Base-by-base conservation (phyloP, 192 early-diverging fungal genomes). In the Linnemannia zychae region DNA sequence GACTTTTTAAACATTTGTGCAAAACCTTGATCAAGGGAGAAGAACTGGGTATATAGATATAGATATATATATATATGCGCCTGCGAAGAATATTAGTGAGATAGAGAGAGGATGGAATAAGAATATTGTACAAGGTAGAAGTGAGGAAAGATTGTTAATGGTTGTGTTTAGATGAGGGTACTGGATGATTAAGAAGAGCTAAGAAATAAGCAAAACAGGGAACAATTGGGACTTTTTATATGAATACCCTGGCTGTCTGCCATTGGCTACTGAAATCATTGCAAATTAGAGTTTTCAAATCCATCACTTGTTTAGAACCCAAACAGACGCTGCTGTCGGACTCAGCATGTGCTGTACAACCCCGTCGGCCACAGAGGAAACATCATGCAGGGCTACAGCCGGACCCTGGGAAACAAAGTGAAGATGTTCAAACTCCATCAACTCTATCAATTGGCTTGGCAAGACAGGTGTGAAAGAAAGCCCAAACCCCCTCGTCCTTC, bases 1-100 rank as follows among this genome's bases (percentile, higher is more conserved):
- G 52, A 13, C 74, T 66, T 66, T 67, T 65, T 75, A 31, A 75
- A 66, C 74, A 75, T 75, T 38, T 33, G n/a, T 31, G 36, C 18
- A 16, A 2, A 15, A 28, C n/a, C 31, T 12, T 63, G 28, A 15
- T 9, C 40, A 44, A 44, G n/a, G 52, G 13, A 31, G 57, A 13
- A 63, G 57, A 13, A 24, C 5, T 16, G 52, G 46, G 46, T 47
- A n/a, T 57, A 57, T 57, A 24, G 52, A n/a, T n/a, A n/a, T n/a
- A n/a, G n/a, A n/a, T 57, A 57, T 57, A 57, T 57, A 15, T 63
- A 63, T 63, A 31, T 63, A 2, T 63, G 24, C 31, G 57, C 3
- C 12, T 63, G 28, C 12, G 28, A 24, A 2, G 2, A 1, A 7
- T 49, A 49, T 49, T 49, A 17, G 20, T 52, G 15, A 22, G 50